Evolutionary conservation across 2,329 filamentous ascomycete genomes (phyloP).

Genomic region (Madurella mycetomatis): DNA sequence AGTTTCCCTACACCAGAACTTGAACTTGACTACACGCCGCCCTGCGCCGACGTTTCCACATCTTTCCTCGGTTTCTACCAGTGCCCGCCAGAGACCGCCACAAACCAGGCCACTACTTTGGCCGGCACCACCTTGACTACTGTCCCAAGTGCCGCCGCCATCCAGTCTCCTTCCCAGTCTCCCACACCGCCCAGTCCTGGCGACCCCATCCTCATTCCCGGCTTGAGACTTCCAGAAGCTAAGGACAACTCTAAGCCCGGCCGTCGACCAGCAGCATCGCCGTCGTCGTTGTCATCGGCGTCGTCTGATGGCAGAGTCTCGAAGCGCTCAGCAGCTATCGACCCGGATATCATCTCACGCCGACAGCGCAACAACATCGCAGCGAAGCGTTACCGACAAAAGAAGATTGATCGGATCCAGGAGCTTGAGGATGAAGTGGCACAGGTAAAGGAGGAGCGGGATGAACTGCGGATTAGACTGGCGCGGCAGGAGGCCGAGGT

Average conservation of each 20-base stretch:
- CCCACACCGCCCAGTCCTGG: slow-evolving; percentile 3
- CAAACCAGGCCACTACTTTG: neutral
- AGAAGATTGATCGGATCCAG: slow-evolving; percentile 55
- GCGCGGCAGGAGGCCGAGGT: slow-evolving; percentile 57
- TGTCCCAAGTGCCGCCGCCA: slow-evolving; percentile 7
- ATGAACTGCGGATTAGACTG: slow-evolving; percentile 52
- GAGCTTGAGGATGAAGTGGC: slow-evolving; percentile 52
- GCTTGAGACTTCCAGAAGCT: slow-evolving; percentile 15
- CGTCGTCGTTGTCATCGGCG: neutral
- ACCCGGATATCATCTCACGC: slow-evolving; percentile 37
- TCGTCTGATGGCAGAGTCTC: slow-evolving; percentile 15
- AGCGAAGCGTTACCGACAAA: slow-evolving; percentile 59
- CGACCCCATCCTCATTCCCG: slow-evolving; percentile 8
- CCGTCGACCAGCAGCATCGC: slow-evolving; percentile 9
- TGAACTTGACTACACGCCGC: slow-evolving; percentile 5
- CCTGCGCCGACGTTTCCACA: slow-evolving; percentile 9
- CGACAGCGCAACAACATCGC: slow-evolving; percentile 60
- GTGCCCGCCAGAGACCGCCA: neutral
- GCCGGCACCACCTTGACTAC: neutral
- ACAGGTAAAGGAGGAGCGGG: slow-evolving; percentile 49
- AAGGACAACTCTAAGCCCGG: slow-evolving; percentile 11
- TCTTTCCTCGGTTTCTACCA: neutral
- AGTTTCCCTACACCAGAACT: slow-evolving; percentile 5
- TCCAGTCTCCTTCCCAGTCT: slow-evolving; percentile 8
- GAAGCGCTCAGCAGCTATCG: slow-evolving; percentile 15